A percentile compares a stretch with the other conserved stretches of the same genome.
Evolutionary conservation across 2,329 filamentous ascomycete genomes (phyloP).

Genomic region (Mycosphaerella sp.): DNA sequence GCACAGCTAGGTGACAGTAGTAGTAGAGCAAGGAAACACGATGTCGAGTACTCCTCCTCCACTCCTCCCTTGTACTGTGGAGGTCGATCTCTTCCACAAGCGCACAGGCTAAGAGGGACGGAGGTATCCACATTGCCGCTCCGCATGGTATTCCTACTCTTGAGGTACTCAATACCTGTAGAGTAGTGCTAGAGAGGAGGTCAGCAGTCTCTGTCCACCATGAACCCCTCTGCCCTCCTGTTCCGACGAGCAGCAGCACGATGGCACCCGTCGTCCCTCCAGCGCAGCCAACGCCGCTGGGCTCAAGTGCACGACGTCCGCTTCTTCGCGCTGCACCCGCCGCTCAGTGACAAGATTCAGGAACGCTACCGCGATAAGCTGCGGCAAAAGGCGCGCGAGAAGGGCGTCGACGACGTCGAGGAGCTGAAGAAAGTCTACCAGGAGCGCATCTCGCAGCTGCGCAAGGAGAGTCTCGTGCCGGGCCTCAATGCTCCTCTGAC

Average conservation of each 20-base stretch:
- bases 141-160: no score
- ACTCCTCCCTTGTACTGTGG: no score
- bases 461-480: slow-evolving; percentile 58
- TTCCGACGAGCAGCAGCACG: slow-evolving; percentile 18
- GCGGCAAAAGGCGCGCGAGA: slow-evolving; percentile 69
- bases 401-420: slow-evolving; percentile 61
- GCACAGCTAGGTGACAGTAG: no score
- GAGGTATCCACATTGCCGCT: no score
- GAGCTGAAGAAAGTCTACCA: slow-evolving; percentile 76
- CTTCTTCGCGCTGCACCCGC: slow-evolving; percentile 74
- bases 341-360: slow-evolving; percentile 47
- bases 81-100: no score
- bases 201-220: not conserved
- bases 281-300: slow-evolving; percentile 76
- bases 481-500: slow-evolving; percentile 44
- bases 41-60: no score
- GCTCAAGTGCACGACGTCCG: slow-evolving; percentile 89
- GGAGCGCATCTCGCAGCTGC: slow-evolving; percentile 70
- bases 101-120: no score
- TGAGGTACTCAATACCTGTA: no score
- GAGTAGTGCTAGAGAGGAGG: no score
- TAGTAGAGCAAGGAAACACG: no score
- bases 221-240: slow-evolving; percentile 22
- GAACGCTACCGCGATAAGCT: slow-evolving; percentile 89
- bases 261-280: slow-evolving; percentile 36